Percentiles rank a stretch among this genome's conserved stretches.
These are phyloP conservation scores for Cucurbitaria berberidis DNA, from an alignment of 2,329 filamentous ascomycete genomes.

Conservation along the genomic window DNA sequence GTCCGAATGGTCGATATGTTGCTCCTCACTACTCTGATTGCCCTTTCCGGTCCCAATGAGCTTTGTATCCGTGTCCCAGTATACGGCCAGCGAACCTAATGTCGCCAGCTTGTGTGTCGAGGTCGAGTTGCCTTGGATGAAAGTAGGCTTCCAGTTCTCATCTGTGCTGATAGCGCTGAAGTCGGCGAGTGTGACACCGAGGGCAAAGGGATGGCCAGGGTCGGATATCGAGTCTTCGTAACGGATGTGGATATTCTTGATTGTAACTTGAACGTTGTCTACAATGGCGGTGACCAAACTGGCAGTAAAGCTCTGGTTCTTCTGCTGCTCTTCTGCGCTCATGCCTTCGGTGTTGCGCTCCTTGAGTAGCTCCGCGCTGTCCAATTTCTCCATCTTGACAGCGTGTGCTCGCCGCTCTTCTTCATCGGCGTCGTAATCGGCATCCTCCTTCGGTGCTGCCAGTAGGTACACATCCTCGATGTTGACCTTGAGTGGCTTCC, in stretches of 20 bases:
- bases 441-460: slow-evolving; percentile 93
- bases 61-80: slow-evolving; percentile 95
- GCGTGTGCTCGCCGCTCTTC: slow-evolving; percentile 84
- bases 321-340: slow-evolving; percentile 93
- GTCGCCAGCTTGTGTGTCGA: slow-evolving; percentile 94
- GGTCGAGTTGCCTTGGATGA: slow-evolving; percentile 83
- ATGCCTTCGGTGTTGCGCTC: slow-evolving; percentile 91
- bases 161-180: slow-evolving; percentile 98
- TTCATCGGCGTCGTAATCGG: slow-evolving; percentile 90
- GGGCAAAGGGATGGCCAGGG: slow-evolving; percentile 91
- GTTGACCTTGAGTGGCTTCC: slow-evolving; percentile 90
- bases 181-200: slow-evolving; percentile 90
- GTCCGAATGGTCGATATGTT: slow-evolving; percentile 73
- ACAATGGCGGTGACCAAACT: slow-evolving; percentile 96
- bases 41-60: slow-evolving; percentile 84
- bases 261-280: slow-evolving; percentile 95
- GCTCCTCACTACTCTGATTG: slow-evolving; percentile 62
- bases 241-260: slow-evolving; percentile 98
- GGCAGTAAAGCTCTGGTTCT: slow-evolving; percentile 96
- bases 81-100: slow-evolving; percentile 86
- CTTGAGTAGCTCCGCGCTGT: slow-evolving; percentile 92
- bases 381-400: slow-evolving; percentile 99
- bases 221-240: slow-evolving; percentile 98
- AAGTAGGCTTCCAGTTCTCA: slow-evolving; percentile 91
- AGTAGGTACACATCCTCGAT: slow-evolving; percentile 97